Base-by-base conservation (phyloP, 1,284 basidiomycete species). In the Taiwanofungus camphoratus region DNA sequence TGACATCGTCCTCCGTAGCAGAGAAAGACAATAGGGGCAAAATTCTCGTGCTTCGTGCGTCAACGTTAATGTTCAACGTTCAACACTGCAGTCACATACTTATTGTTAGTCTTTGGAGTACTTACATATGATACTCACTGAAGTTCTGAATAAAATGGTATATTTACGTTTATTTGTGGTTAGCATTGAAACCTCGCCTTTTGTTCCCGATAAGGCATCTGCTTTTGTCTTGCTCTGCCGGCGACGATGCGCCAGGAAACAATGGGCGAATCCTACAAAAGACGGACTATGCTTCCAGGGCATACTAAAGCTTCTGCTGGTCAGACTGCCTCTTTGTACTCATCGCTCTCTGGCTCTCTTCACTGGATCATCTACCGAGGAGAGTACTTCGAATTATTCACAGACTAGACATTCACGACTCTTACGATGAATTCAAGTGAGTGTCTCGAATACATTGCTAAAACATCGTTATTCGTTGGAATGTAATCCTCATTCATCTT, bases 391-490 rank as follows among this genome's bases (percentile, higher is more conserved):
- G 24, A n/a, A 13, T 34, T 46, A 31, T 29, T 19, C 36, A 45
- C 49, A 46, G 44, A 30, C 23, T 52, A 54, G 41, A 53, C 46
- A 39, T 32, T 55, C 37, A 56, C 57, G 52, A 57, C 52, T 38
- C 32, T 49, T 33, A 57, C 54, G 52, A 59, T 59, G 57, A 52
- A 51, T 38, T 54, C 52, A 30, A 46, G 57, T 59, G 40, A 54
- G 57, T 54, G 13, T 24, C 20, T 24, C 18, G 9, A 6, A 29
- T 29, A 9, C 26, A 9, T 41, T 48, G 22, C 44, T 39, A 3
- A n/a, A n/a, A n/a, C n/a, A n/a, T n/a, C n/a, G n/a, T n/a, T n/a
- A n/a, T n/a, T n/a, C n/a, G n/a, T n/a, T n/a, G n/a, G n/a, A n/a
- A n/a, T n/a, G n/a, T n/a, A n/a, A n/a, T n/a, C n/a, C n/a, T n/a